These are phyloP conservation scores for Tolypocladium guangdongense DNA, from an alignment of 2,329 filamentous ascomycete genomes.

Conservation along the genomic window DNA sequence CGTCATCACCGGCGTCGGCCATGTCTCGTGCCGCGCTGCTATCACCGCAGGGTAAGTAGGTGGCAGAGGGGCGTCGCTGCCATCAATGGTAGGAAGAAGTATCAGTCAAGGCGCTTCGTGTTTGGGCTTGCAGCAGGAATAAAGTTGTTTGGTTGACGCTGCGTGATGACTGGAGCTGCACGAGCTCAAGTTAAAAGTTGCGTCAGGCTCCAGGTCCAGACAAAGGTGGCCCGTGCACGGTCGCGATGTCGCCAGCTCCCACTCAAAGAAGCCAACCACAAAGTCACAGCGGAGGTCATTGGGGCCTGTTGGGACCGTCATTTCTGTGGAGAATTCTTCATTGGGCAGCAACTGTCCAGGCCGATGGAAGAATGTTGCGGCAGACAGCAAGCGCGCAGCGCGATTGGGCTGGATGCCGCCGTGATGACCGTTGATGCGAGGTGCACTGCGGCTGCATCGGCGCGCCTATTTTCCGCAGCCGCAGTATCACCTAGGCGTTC, in stretches of 20 bases:
- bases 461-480: background rate
- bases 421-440: too few species aligned
- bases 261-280: background rate
- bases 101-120: background rate
- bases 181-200: background rate
- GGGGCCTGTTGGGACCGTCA: background rate
- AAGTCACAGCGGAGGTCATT: background rate
- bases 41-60: background rate
- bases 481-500: too few species aligned
- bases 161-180: background rate
- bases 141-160: background rate
- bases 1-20: constrained; percentile 33
- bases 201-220: background rate
- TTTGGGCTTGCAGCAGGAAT: background rate
- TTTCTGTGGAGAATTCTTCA: background rate
- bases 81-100: background rate
- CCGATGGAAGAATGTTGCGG: background rate
- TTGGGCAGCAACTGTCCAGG: too few species aligned
- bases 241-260: background rate
- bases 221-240: background rate
- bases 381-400: background rate
- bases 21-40: constrained; percentile 11
- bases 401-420: too few species aligned
- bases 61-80: background rate
- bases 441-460: background rate